Conservation (phyloP, 257 asterid genomes). For the Misopates orontium region DNA sequence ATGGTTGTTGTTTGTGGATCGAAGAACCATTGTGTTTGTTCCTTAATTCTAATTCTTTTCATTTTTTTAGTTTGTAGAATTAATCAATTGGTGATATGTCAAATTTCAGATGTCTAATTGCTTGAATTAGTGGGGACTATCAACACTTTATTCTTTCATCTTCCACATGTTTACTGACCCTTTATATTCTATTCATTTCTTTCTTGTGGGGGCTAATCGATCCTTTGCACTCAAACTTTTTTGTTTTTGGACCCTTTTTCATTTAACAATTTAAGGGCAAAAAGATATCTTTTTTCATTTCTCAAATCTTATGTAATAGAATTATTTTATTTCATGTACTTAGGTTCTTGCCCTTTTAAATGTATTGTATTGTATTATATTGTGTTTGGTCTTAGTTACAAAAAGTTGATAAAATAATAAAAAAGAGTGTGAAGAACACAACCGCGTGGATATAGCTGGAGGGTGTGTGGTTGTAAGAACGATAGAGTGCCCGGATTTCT, state of each 20-base stretch:
- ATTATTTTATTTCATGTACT: not conserved
- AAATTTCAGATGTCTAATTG: not conserved
- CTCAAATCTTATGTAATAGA: too few species aligned
- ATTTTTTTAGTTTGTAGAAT: not conserved
- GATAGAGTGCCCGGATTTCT: slow-evolving; percentile 29
- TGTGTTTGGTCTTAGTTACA: not conserved
- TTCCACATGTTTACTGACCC: too few species aligned
- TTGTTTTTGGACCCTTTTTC: slow-evolving; percentile 27
- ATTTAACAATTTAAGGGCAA: not conserved
- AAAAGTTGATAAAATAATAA: not conserved
- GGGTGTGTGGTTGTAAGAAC: slow-evolving; percentile 23
- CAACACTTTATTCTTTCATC: slow-evolving; percentile 3
- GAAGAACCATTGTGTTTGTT: not conserved
- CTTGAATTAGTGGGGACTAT: slow-evolving; percentile 16
- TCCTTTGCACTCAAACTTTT: slow-evolving; percentile 18
- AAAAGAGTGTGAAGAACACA: slow-evolving; percentile 33
- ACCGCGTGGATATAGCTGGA: slow-evolving; percentile 59
- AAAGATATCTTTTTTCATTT: not conserved
- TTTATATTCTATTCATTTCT: slow-evolving; percentile 26
- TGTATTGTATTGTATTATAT: not conserved
- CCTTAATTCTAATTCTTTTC: not conserved
- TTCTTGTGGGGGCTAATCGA: slow-evolving; percentile 28
- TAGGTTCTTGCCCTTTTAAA: not conserved
- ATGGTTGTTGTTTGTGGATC: slow-evolving; percentile 15
- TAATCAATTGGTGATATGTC: slow-evolving; percentile 22